Base-by-base conservation (phyloP, 2,329 filamentous ascomycete species). In the Lecanicillium sp. region DNA sequence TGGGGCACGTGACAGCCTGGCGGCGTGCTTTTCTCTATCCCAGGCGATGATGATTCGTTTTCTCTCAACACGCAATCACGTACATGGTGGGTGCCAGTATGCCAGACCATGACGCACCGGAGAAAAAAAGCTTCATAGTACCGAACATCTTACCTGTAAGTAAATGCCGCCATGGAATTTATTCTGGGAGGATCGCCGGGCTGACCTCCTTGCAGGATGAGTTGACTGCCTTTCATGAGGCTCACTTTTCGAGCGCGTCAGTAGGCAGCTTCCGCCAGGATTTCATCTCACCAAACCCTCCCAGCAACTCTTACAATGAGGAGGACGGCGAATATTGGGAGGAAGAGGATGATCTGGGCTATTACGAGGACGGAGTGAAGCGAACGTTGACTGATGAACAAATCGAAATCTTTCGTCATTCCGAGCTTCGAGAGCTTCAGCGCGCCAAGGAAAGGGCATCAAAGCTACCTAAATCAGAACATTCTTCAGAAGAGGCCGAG, bases 341-440 rank as follows among this genome's bases (percentile, higher is more conserved):
- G 4, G 73, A 76, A 23, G 79, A 83, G 21, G 85, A 87, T 59
- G 80, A 70, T 1, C 71, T 96, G 14, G 91, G 90, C 15, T 91
- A 88, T 65, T 97, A 97, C 56, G 67, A 78, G 1, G 90, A 97
- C 60, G 90, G 91, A 3, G 80, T 83, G 52, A 93, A 93, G 62
- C 84, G 91, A 33, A 95, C 90, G 15, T 73, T 97, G 58, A 96
- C 90, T 9, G 87, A 96, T 60, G 87, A 90, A 57, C 87, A 96
- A 69, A 88, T 96, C 56, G 80, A 81, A 45, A 91, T 95, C 52
- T 96, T 96, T 63, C 78, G 90, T 52, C 88, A 94, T 61, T 91
- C 87, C 2, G 91, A 97, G 65, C 77, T 95, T 19, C 83, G 93
- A 60, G 68, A 79, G 11, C 70, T 95, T 32, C 70, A 87, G 21